These are phyloP conservation scores for Sanghuangporus sanghuang DNA, from an alignment of 1,284 basidiomycete species.

Conservation along the genomic window DNA sequence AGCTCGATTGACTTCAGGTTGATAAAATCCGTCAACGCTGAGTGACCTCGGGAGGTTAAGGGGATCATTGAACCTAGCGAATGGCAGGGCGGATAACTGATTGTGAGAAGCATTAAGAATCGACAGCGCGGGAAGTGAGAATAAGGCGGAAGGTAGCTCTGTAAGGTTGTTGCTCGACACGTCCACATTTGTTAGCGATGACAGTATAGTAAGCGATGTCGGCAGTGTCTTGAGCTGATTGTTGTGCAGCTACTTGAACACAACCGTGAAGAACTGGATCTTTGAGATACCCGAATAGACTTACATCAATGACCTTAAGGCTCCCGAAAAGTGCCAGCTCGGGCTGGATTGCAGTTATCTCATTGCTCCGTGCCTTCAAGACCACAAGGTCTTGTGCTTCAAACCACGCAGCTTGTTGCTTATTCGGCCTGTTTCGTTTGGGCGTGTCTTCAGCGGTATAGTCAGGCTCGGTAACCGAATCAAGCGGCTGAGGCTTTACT, in stretches of 20 bases:
- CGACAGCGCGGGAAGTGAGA: conserved; percentile 60
- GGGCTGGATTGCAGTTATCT: conserved; percentile 68
- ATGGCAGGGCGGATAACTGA: conserved; percentile 50
- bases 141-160: conserved; percentile 56
- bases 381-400: conserved; percentile 71
- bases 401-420: conserved; percentile 59
- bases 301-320: conserved; percentile 68
- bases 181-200: conserved; percentile 51
- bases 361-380: conserved; percentile 72
- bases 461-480: conserved; percentile 58
- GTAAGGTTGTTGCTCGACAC: conserved; percentile 65
- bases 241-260: conserved; percentile 53
- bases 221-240: conserved; percentile 62
- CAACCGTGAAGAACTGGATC: background rate
- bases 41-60: conserved; percentile 17
- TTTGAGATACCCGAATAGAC: conserved; percentile 23
- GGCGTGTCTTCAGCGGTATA: conserved; percentile 33
- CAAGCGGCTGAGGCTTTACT: conserved; percentile 58
- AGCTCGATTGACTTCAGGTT: conserved; percentile 54
- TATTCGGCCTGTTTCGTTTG: conserved; percentile 28
- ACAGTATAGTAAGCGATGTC: conserved; percentile 11
- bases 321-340: conserved; percentile 80
- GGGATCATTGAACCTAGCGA: conserved; percentile 46
- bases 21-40: conserved; percentile 53
- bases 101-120: conserved; percentile 70